These are phyloP conservation scores for Mesembryanthemum crystallinum DNA, from an alignment of 148 eudicot species.

Conservation along the genomic window DNA sequence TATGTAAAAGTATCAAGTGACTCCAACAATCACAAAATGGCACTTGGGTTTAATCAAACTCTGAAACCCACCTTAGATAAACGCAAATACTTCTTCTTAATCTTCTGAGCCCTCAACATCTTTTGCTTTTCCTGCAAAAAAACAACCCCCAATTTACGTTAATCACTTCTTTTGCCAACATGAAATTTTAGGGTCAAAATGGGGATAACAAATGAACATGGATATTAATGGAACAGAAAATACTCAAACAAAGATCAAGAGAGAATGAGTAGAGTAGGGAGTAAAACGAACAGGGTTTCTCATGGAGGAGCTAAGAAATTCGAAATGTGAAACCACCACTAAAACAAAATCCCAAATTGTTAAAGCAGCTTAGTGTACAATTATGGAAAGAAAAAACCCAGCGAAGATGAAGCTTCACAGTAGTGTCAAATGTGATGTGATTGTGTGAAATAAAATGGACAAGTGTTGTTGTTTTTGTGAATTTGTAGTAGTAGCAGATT, in stretches of 20 bases:
- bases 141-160: not conserved
- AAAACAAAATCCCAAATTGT: not conserved
- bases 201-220: too few relatives aligned
- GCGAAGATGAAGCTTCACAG: too few relatives aligned
- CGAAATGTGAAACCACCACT: not conserved
- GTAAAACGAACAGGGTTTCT: not conserved
- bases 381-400: too few relatives aligned
- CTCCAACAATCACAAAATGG: not conserved
- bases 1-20: too few relatives aligned
- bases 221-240: not conserved
- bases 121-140: constrained; percentile 6
- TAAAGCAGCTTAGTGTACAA: too few relatives aligned
- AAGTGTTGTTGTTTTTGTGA: too few relatives aligned
- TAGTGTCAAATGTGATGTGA: too few relatives aligned
- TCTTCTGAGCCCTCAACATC: not conserved
- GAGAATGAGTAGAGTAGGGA: not conserved
- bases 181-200: too few relatives aligned
- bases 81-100: constrained; percentile 4
- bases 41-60: not conserved
- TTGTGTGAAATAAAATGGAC: too few relatives aligned
- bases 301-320: not conserved
- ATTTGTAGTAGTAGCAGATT: too few relatives aligned
- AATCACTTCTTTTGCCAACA: too few relatives aligned
- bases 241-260: not conserved
- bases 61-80: constrained; percentile 6